Evolutionary conservation across 106 monocot genomes (phyloP).

Genomic region (Allium fistulosum): DNA sequence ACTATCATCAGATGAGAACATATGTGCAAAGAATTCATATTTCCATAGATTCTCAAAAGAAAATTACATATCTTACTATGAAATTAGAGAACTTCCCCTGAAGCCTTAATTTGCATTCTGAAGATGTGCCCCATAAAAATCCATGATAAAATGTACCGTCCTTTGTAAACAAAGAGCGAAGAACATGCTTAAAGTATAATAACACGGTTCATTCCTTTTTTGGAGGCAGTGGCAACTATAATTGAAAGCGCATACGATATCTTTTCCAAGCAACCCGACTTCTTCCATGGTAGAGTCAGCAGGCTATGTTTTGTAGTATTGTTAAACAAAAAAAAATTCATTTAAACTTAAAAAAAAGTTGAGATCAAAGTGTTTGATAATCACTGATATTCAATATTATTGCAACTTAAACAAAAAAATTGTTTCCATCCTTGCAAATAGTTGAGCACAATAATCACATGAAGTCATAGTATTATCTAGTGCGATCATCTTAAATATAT

Average conservation of each 20-base stretch:
- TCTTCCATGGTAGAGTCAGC: neutral
- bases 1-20: neutral
- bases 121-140: slow-evolving; percentile 92
- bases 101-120: slow-evolving; percentile 65
- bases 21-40: too few relatives aligned
- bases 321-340: too few relatives aligned
- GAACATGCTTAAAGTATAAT: slow-evolving; percentile 65
- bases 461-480: too few relatives aligned
- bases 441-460: too few relatives aligned
- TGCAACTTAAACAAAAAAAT: too few relatives aligned
- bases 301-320: too few relatives aligned
- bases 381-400: too few relatives aligned
- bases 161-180: slow-evolving; percentile 39
- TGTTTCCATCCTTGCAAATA: too few relatives aligned
- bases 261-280: slow-evolving; percentile 40
- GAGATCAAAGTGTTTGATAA: too few relatives aligned
- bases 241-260: slow-evolving; percentile 92
- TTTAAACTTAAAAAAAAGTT: too few relatives aligned
- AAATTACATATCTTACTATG: slow-evolving; percentile 34
- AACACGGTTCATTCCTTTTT: slow-evolving; percentile 51
- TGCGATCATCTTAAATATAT: too few relatives aligned
- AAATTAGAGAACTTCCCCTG: slow-evolving; percentile 62
- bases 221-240: slow-evolving; percentile 96
- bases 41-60: too few relatives aligned
- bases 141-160: slow-evolving; percentile 93